Percentiles rank a stretch among this genome's conserved stretches.
Conservation (phyloP, 2,329 filamentous ascomycete genomes). For the Cercospora sesami region DNA sequence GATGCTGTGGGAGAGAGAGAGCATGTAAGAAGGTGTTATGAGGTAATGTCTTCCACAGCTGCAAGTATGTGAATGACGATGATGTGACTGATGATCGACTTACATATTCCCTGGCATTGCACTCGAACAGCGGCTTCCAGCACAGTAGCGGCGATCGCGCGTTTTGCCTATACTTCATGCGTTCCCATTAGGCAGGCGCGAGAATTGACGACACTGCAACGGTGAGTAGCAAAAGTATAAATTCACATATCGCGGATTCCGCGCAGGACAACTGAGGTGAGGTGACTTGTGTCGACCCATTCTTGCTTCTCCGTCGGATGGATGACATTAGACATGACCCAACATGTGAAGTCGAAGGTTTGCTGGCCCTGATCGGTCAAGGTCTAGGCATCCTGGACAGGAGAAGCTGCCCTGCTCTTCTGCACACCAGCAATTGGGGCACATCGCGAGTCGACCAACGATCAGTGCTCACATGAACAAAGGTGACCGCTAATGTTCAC, state of each 20-base stretch:
- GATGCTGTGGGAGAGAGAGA: slow-evolving; percentile 6
- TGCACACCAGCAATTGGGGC: not conserved
- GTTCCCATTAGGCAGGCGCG: not conserved
- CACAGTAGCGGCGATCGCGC: not conserved
- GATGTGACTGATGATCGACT: not conserved
- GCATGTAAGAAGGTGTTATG: not conserved
- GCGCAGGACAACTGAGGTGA: not conserved
- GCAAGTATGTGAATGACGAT: not conserved
- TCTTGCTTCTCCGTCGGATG: not conserved
- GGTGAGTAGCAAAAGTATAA: not conserved
- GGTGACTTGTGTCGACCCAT: not conserved
- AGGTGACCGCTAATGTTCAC: not conserved
- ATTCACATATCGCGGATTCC: not conserved
- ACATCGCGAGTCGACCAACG: not conserved
- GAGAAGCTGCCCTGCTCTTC: not conserved
- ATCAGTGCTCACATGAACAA: not conserved
- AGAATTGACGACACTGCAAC: not conserved
- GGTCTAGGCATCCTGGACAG: not conserved
- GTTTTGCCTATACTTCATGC: not conserved
- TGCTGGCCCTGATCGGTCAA: not conserved
- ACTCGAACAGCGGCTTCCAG: not conserved
- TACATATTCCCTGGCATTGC: slow-evolving; percentile 18
- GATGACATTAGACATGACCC: not conserved
- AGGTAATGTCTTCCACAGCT: not conserved
- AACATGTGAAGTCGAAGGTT: slow-evolving; percentile 4